Evolutionary conservation across 352 stramenopile species (phyloP).

Genomic region (Plasmopara viticola): DNA sequence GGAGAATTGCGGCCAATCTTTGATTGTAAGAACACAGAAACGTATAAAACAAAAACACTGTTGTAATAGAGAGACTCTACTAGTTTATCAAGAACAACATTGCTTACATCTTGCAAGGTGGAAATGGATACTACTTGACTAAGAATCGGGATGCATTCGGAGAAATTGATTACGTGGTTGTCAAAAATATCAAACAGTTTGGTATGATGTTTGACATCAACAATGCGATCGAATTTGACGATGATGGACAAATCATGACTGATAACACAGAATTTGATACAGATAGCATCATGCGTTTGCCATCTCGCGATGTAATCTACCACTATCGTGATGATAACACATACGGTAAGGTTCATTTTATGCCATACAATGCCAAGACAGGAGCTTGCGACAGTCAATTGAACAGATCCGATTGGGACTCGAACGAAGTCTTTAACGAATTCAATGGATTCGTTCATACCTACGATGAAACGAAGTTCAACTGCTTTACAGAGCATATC

Average conservation of each 20-base stretch:
- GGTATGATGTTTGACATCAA: constrained; percentile 1
- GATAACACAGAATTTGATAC: constrained; percentile 1
- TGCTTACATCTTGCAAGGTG: constrained; percentile 3
- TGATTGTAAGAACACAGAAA: background rate
- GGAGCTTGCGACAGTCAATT: constrained; percentile 1
- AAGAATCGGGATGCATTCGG: constrained; percentile 3
- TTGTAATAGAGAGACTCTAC: constrained; percentile 1
- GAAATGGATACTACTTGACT: constrained; percentile 3
- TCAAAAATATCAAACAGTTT: background rate
- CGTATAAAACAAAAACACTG: background rate
- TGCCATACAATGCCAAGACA: constrained; percentile 1
- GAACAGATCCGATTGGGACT: constrained; percentile 1
- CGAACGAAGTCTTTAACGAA: constrained; percentile 1
- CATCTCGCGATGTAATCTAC: constrained; percentile 1
- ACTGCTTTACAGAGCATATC: constrained; percentile 1
- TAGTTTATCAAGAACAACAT: constrained; percentile 2
- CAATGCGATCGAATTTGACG: background rate
- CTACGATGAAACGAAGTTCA: constrained; percentile 1
- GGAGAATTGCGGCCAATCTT: constrained; percentile 3
- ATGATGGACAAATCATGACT: background rate
- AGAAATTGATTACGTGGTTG: constrained; percentile 5
- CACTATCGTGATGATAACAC: constrained; percentile 3
- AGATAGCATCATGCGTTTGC: background rate
- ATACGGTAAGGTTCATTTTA: constrained; percentile 2
- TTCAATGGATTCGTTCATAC: constrained; percentile 2